phyloP scores from a whole-genome alignment of 2,329 filamentous ascomycete species.

The Hysterium pulicare region DNA sequence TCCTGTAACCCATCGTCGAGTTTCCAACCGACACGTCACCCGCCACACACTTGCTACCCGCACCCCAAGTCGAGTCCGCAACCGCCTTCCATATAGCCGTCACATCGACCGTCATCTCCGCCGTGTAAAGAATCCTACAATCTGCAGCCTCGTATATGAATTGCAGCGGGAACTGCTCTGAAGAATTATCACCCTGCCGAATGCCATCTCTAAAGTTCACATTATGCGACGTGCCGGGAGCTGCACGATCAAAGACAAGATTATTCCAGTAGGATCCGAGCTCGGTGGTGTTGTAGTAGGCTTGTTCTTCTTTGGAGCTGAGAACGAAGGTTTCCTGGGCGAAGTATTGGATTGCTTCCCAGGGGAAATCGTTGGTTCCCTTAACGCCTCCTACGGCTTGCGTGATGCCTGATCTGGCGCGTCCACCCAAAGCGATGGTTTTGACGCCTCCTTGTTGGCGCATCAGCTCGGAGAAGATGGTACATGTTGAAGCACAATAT shows the following conservation, averaged over 20 bases:
- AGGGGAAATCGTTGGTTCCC: constrained; percentile 45
- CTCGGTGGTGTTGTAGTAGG: constrained; percentile 27
- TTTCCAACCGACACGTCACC: constrained; percentile 21
- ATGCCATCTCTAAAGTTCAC: constrained; percentile 42
- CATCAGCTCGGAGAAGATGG: constrained; percentile 56
- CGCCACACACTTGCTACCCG: constrained; percentile 29
- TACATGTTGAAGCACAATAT: constrained; percentile 59
- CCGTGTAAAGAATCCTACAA: constrained; percentile 60
- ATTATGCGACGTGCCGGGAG: constrained; percentile 24
- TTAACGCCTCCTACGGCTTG: constrained; percentile 61
- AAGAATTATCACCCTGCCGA: constrained; percentile 38
- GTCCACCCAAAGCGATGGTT: constrained; percentile 59
- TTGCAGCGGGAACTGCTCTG: constrained; percentile 51
- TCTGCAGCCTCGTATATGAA: constrained; percentile 61
- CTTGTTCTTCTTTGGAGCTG: constrained; percentile 20
- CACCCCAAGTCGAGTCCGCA: constrained; percentile 34
- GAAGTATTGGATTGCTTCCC: constrained; percentile 28
- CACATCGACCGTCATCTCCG: constrained; percentile 53
- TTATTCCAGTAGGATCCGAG: constrained; percentile 31
- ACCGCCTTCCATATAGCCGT: constrained; percentile 53
- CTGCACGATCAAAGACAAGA: constrained; percentile 26
- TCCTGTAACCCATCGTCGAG: constrained; percentile 13
- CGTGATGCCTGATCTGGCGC: constrained; percentile 52
- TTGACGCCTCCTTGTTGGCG: constrained; percentile 51
- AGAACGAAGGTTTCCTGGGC: constrained; percentile 22